Conservation (phyloP, 2,329 filamentous ascomycete species). For the Fusarium agapanthi region DNA sequence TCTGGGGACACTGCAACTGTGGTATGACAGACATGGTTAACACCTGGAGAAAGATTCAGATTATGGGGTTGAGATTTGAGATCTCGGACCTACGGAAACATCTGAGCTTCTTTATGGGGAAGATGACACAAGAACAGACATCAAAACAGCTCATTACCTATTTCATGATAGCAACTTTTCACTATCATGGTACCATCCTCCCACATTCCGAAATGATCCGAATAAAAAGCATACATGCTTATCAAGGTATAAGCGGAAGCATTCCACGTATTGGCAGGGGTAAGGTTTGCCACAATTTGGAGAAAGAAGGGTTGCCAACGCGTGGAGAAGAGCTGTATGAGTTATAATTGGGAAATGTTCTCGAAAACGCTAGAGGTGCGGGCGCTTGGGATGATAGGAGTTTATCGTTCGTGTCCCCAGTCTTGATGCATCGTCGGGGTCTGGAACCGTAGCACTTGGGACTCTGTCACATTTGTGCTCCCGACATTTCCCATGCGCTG, state of each 20-base stretch:
- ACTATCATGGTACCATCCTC: not conserved
- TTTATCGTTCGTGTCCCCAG: not conserved
- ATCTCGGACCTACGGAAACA: not conserved
- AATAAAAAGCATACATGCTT: not conserved
- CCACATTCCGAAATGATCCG: constrained; percentile 25
- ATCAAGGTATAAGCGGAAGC: not conserved
- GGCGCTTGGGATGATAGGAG: not conserved
- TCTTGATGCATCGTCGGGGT: not conserved
- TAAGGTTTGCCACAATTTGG: constrained; percentile 1
- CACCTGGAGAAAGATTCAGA: not conserved
- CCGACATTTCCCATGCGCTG: constrained; percentile 1
- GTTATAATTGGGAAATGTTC: not conserved
- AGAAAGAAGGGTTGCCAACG: constrained; percentile 1
- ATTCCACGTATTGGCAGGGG: not conserved
- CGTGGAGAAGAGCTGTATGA: not conserved
- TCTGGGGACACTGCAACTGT: constrained; percentile 1
- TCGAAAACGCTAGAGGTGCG: not conserved
- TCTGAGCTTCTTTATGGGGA: not conserved
- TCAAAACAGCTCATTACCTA: not conserved
- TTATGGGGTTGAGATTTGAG: not conserved
- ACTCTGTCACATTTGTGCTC: constrained; percentile 13
- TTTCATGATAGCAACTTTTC: not conserved
- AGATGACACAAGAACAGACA: not conserved
- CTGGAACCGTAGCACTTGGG: constrained; percentile 3
- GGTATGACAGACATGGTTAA: constrained; percentile 9